Percentiles rank a stretch among this genome's conserved stretches.
phyloP scores from a whole-genome alignment of 345 rosid genomes.

The Pelargonium nanum region DNA sequence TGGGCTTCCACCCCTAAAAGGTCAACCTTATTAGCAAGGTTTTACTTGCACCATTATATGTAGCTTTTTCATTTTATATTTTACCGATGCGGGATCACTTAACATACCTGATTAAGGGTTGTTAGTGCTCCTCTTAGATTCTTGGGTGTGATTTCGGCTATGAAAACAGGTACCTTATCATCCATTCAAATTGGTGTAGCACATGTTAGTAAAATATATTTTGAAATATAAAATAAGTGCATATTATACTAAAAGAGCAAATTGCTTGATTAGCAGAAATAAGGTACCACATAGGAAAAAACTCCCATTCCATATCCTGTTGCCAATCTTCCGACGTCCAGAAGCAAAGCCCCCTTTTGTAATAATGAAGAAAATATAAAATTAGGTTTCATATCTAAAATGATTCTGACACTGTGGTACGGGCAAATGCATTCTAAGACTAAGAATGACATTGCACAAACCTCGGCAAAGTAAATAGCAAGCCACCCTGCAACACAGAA shows the following conservation, averaged over 20 bases:
- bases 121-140: slow-evolving; percentile 74
- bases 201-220: neutral
- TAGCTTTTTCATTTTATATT: no score
- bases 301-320: slow-evolving; percentile 93
- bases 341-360: slow-evolving; percentile 43
- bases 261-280: neutral
- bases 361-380: neutral
- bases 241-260: no score
- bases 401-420: neutral
- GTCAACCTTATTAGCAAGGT: no score
- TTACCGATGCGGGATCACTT: no score
- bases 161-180: slow-evolving; percentile 66
- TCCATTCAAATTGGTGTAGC: slow-evolving; percentile 8
- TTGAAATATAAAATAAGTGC: neutral
- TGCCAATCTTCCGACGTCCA: slow-evolving; percentile 74
- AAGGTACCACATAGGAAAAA: slow-evolving; percentile 67
- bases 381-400: neutral
- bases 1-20: no score
- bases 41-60: no score
- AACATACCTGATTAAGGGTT: slow-evolving; percentile 40
- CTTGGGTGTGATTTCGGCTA: slow-evolving; percentile 87
- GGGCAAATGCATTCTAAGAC: neutral
- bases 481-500: slow-evolving; percentile 76
- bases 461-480: slow-evolving; percentile 81
- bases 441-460: slow-evolving; percentile 7